A percentile compares a stretch with the other conserved stretches of the same genome.
These are phyloP conservation scores for Ophiognomonia clavigignenti-juglandacearum DNA, from an alignment of 2,329 filamentous ascomycete genomes.

Conservation along the genomic window DNA sequence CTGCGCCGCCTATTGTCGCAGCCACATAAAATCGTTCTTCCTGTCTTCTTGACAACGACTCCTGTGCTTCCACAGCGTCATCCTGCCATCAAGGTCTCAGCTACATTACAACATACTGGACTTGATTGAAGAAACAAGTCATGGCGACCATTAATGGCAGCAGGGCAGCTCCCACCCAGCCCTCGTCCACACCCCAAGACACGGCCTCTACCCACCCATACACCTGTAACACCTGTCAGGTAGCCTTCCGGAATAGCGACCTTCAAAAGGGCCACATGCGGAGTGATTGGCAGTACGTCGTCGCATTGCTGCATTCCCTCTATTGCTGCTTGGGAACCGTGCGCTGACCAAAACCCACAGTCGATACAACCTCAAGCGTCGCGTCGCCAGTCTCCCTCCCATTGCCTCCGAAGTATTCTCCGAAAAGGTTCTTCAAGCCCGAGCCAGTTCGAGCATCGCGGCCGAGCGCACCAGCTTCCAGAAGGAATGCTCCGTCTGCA, in stretches of 20 bases:
- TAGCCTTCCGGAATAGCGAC: constrained; percentile 91
- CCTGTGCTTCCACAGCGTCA: no score
- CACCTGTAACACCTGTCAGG: constrained; percentile 97
- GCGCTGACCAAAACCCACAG: constrained; percentile 35
- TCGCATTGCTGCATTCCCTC: not conserved
- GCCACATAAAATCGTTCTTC: no score
- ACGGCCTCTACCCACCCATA: constrained; percentile 68
- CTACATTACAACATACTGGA: not conserved
- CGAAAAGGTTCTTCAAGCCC: constrained; percentile 90
- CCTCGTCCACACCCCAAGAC: constrained; percentile 22
- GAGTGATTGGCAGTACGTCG: constrained; percentile 91
- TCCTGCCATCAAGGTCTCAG: not conserved
- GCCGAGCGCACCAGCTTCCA: constrained; percentile 87
- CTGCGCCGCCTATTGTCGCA: no score
- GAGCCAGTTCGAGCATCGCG: constrained; percentile 76
- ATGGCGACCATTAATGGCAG: constrained; percentile 47
- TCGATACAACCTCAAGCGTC: constrained; percentile 93
- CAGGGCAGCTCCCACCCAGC: constrained; percentile 25
- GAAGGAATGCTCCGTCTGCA: constrained; percentile 73
- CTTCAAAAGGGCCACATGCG: constrained; percentile 95
- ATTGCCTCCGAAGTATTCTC: constrained; percentile 90
- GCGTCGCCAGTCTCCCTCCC: constrained; percentile 83
- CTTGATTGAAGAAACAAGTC: constrained; percentile 12
- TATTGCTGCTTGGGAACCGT: no score
- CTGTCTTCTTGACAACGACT: no score